These are phyloP conservation scores for Cydonia oblonga DNA, from an alignment of 331 rosid genomes.

Conservation along the genomic window DNA sequence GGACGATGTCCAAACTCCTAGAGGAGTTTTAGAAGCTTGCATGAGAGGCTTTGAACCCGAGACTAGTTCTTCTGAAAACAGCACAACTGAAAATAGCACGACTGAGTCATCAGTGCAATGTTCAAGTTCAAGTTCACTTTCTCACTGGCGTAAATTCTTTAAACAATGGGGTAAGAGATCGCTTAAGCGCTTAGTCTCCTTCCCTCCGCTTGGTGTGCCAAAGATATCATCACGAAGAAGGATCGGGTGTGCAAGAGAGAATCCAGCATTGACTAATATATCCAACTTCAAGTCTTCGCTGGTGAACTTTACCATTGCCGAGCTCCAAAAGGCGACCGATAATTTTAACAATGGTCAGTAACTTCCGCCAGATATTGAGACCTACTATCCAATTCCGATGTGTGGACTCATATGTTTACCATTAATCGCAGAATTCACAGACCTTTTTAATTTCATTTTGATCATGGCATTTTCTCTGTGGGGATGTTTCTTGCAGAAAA, in stretches of 20 bases:
- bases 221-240: slow-evolving; percentile 37
- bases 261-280: slow-evolving; percentile 13
- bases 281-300: slow-evolving; percentile 43
- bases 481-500: slow-evolving; percentile 35
- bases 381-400: background rate
- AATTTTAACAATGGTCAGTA: slow-evolving; percentile 50
- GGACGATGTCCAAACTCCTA: slow-evolving; percentile 50
- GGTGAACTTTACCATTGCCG: slow-evolving; percentile 38
- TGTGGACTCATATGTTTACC: background rate
- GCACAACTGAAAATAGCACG: slow-evolving; percentile 1
- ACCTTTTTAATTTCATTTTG: background rate
- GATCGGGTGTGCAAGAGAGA: slow-evolving; percentile 42
- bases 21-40: slow-evolving; percentile 71
- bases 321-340: slow-evolving; percentile 51
- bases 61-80: slow-evolving; percentile 4
- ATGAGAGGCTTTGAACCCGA: slow-evolving; percentile 21
- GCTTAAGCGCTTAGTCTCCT: slow-evolving; percentile 36
- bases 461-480: slow-evolving; percentile 4
- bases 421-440: background rate
- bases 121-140: slow-evolving; percentile 19
- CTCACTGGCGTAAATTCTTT: slow-evolving; percentile 45
- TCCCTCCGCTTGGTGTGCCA: slow-evolving; percentile 40
- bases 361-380: background rate
- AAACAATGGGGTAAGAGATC: slow-evolving; percentile 36
- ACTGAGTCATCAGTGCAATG: slow-evolving; percentile 14